phyloP scores from a whole-genome alignment of 78 protist genomes.

The slime mould (Dictyostelium discoideum) region DNA sequence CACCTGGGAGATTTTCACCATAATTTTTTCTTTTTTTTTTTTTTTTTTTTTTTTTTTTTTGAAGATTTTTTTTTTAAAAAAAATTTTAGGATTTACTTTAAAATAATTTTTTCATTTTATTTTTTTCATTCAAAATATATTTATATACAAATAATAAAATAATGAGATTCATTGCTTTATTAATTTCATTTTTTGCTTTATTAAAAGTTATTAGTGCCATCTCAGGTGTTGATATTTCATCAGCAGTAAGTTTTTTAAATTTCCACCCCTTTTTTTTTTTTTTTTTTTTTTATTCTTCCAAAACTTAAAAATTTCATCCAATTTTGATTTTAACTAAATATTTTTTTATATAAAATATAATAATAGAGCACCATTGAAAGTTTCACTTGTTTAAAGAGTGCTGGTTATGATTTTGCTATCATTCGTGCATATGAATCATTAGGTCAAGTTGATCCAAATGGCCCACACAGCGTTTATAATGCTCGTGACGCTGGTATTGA shows the following conservation, averaged over 20 bases:
- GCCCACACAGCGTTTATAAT: constrained; percentile 1
- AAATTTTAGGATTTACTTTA: too few species aligned
- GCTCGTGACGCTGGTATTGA: constrained; percentile 47
- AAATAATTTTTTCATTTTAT: too few species aligned
- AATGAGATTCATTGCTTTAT: background rate
- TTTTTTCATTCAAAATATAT: too few species aligned
- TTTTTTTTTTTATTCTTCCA: too few species aligned
- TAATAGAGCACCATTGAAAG: background rate
- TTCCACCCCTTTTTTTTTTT: too few species aligned
- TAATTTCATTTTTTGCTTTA: background rate
- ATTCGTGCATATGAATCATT: constrained; percentile 14
- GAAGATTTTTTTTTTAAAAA: too few species aligned
- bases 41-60: too few species aligned
- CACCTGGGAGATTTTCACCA: too few species aligned
- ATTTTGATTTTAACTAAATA: too few species aligned
- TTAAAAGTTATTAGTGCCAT: background rate
- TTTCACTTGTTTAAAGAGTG: background rate
- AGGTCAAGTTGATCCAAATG: constrained; percentile 25
- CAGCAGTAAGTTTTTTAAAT: background rate
- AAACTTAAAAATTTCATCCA: too few species aligned
- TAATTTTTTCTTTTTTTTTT: too few species aligned
- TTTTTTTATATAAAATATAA: too few species aligned
- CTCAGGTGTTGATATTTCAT: constrained; percentile 67
- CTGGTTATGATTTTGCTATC: constrained; percentile 43
- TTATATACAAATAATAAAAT: background rate